Evolutionary conservation across 2,329 filamentous ascomycete species (phyloP).

Genomic region (Penicillium sclerotigenum): DNA sequence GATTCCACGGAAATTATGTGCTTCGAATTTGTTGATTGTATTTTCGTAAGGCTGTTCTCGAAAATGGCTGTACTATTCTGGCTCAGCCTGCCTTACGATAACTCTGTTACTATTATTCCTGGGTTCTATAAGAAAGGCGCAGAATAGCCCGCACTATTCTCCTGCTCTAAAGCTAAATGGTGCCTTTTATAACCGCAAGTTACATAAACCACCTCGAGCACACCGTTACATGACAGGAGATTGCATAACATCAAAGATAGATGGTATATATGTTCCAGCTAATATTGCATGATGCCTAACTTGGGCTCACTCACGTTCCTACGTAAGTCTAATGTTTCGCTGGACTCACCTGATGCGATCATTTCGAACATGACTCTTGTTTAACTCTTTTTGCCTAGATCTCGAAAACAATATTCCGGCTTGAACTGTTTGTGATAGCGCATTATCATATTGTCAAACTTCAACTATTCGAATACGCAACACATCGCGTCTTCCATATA

Average conservation of each 20-base stretch:
- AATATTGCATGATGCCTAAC: too few relatives aligned
- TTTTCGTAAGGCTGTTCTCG: not conserved
- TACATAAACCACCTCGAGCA: too few relatives aligned
- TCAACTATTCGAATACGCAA: not conserved
- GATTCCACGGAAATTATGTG: not conserved
- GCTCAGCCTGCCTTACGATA: not conserved
- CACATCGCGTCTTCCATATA: not conserved
- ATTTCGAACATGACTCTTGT: not conserved
- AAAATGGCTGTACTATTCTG: not conserved
- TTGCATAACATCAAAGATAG: not conserved
- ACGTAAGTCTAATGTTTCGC: not conserved
- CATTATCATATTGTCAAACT: not conserved
- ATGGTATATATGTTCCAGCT: not conserved
- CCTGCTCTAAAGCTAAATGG: not conserved
- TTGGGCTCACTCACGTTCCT: too few relatives aligned
- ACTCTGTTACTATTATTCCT: too few relatives aligned
- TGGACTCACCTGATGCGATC: too few relatives aligned
- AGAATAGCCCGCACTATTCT: not conserved
- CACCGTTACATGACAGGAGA: accelerated
- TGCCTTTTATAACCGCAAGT: not conserved
- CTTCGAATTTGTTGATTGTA: not conserved
- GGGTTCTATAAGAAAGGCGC: not conserved
- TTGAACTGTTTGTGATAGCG: not conserved
- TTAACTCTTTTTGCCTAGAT: too few relatives aligned
- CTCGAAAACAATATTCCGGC: too few relatives aligned